Percentiles rank a stretch among this genome's conserved stretches.
Evolutionary conservation across 495 filamentous ascomycete genomes (phyloP).

Genomic region (Daldinia caldariorum): DNA sequence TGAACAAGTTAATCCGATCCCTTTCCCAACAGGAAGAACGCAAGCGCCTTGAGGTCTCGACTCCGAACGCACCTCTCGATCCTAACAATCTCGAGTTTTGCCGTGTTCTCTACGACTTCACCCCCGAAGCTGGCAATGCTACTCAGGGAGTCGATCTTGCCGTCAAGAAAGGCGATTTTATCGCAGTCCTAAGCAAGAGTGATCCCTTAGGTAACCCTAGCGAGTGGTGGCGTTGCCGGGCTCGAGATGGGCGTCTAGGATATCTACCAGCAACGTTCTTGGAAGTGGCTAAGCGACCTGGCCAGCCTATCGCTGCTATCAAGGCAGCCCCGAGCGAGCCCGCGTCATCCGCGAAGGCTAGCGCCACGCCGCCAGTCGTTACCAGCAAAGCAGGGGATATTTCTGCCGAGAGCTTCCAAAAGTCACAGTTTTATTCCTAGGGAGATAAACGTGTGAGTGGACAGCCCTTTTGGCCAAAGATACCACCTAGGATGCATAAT

Average conservation of each 20-base stretch:
- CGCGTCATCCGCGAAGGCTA: conserved; percentile 55
- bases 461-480: neutral
- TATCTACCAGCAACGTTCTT: conserved; percentile 92
- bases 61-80: conserved; percentile 68
- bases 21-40: conserved; percentile 84
- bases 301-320: conserved; percentile 56
- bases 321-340: conserved; percentile 67
- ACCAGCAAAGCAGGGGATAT: conserved; percentile 73
- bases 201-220: conserved; percentile 91
- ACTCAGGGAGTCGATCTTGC: conserved; percentile 83
- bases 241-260: conserved; percentile 88
- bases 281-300: conserved; percentile 75
- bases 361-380: conserved; percentile 62
- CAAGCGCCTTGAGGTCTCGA: conserved; percentile 64
- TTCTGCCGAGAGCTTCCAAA: conserved; percentile 86
- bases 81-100: conserved; percentile 94
- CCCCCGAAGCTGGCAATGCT: conserved; percentile 72
- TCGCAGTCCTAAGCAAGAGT: conserved; percentile 91
- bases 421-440: conserved; percentile 85
- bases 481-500: neutral
- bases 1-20: conserved; percentile 90
- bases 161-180: conserved; percentile 94
- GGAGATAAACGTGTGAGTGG: neutral
- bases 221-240: conserved; percentile 97
- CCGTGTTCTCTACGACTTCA: conserved; percentile 92